A percentile compares a stretch with the other conserved stretches of the same genome.
These are phyloP conservation scores for Penicillium malachiteum DNA, from an alignment of 495 filamentous ascomycete genomes.

Conservation along the genomic window DNA sequence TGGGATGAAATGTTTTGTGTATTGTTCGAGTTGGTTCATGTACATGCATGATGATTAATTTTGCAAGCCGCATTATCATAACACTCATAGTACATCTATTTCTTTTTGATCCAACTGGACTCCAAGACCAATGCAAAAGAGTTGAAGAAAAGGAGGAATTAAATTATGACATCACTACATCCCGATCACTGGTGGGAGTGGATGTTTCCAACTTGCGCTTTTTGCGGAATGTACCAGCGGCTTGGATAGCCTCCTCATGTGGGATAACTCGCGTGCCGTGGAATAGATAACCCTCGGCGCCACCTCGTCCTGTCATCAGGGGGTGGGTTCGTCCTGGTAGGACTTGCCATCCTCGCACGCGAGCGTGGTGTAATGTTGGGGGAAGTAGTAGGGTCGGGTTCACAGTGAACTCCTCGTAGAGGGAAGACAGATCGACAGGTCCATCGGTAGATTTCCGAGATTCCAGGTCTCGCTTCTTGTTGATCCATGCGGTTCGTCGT, in stretches of 20 bases:
- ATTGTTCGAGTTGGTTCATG: neutral
- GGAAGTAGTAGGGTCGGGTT: conserved; percentile 81
- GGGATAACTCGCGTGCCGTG: conserved; percentile 79
- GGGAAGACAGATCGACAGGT: conserved; percentile 39
- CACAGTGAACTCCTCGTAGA: conserved; percentile 71
- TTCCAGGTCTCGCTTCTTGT: conserved; percentile 34
- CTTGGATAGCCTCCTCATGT: conserved; percentile 71
- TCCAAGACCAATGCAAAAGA: conserved; percentile 4
- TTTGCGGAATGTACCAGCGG: conserved; percentile 69
- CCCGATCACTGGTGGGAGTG: conserved; percentile 27
- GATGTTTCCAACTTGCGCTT: conserved; percentile 37
- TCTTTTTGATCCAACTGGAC: conserved; percentile 9
- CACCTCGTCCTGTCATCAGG: conserved; percentile 82
- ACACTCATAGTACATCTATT: conserved; percentile 22
- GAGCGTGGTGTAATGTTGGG: conserved; percentile 73
- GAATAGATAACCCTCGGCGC: conserved; percentile 88
- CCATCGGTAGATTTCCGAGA: conserved; percentile 21
- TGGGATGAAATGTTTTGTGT: neutral
- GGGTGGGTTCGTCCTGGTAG: conserved; percentile 91
- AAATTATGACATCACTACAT: conserved; percentile 39
- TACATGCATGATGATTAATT: neutral
- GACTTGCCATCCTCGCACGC: conserved; percentile 81
- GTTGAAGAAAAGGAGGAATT: conserved; percentile 8
- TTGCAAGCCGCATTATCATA: conserved; percentile 4
- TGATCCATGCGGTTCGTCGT: conserved; percentile 70